Percentiles rank a stretch among this genome's conserved stretches.
Conservation (phyloP, 176 grass and related monocot genomes). For the Panicum miliaceum region DNA sequence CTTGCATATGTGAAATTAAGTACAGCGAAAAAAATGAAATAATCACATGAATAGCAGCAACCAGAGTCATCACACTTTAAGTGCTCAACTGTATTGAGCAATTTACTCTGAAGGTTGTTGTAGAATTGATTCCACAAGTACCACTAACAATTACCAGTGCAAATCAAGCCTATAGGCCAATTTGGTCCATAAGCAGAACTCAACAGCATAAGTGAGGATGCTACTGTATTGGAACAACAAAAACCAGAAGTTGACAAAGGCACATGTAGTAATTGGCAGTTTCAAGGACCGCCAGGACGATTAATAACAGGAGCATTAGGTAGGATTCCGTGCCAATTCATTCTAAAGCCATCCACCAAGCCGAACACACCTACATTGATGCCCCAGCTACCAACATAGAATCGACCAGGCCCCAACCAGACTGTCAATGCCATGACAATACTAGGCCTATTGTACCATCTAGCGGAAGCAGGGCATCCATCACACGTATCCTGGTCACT, state of each 20-base stretch:
- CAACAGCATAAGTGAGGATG: not conserved
- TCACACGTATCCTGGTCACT: not conserved
- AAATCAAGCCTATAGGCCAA: not conserved
- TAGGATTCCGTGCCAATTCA: not conserved
- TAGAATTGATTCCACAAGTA: conserved; percentile 7
- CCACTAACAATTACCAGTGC: not conserved
- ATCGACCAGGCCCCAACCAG: not conserved
- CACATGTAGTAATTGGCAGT: not conserved
- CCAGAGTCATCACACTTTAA: conserved; percentile 6
- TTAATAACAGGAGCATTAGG: not conserved
- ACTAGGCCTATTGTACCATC: not conserved
- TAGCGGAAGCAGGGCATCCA: not conserved
- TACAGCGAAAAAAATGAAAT: not conserved
- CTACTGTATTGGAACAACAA: not conserved
- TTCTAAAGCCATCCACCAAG: not conserved
- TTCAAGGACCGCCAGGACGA: not conserved
- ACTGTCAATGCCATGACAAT: not conserved
- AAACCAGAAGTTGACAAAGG: not conserved
- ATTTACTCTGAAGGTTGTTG: conserved; percentile 11
- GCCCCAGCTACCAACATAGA: not conserved
- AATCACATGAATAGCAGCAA: not conserved
- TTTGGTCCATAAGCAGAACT: not conserved
- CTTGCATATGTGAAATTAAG: conserved; percentile 1
- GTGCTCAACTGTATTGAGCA: not conserved
- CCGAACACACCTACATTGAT: not conserved